phyloP scores from a whole-genome alignment of 345 rosid genomes.

The Nephelium lappaceum region DNA sequence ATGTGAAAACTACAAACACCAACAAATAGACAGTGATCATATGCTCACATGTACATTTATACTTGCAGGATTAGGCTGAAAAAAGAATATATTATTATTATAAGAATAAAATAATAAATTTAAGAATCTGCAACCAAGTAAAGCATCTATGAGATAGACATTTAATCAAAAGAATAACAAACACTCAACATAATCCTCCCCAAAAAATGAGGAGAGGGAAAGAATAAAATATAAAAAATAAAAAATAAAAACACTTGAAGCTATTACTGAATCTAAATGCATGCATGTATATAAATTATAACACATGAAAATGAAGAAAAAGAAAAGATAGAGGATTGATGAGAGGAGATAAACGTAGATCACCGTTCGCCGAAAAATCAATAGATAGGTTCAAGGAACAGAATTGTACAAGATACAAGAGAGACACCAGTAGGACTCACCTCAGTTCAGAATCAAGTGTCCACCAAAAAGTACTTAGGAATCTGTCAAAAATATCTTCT shows the following conservation, averaged over 20 bases:
- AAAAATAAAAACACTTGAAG: neutral
- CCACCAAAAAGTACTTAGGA: neutral
- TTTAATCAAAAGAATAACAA: neutral
- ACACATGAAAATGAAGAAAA: neutral
- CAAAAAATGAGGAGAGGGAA: neutral
- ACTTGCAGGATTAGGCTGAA: too few species aligned
- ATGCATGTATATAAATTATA: too few species aligned
- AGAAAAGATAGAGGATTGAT: neutral
- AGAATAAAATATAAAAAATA: neutral
- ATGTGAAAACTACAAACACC: too few species aligned
- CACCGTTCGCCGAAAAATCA: neutral
- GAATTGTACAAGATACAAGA: constrained; percentile 18
- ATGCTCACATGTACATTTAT: too few species aligned
- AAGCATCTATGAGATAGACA: neutral
- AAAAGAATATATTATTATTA: too few species aligned
- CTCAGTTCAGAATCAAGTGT: neutral
- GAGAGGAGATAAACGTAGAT: neutral
- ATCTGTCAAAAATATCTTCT: neutral
- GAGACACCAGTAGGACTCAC: neutral
- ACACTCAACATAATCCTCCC: neutral
- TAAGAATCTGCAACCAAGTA: neutral
- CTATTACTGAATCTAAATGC: neutral
- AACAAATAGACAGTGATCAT: too few species aligned
- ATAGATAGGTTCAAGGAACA: neutral
- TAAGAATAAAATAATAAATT: neutral